These are phyloP conservation scores for Coemansia sp. DNA, from an alignment of 192 early-diverging fungal species.

Conservation along the genomic window DNA sequence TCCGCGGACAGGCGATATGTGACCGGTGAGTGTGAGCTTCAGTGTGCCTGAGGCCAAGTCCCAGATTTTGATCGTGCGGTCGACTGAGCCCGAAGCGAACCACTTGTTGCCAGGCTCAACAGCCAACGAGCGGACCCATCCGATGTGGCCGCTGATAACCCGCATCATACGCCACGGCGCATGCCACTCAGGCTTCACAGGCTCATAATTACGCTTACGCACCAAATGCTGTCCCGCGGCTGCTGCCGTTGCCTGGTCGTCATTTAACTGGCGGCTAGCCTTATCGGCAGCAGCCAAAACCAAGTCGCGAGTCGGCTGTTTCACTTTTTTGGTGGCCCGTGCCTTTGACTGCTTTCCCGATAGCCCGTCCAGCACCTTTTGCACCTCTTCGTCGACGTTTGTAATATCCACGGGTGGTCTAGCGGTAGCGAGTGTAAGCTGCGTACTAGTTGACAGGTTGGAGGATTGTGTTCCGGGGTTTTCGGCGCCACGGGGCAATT, in stretches of 20 bases:
- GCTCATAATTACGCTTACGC: slow-evolving; percentile 53
- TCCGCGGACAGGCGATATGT: slow-evolving; percentile 94
- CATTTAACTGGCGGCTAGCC: not conserved
- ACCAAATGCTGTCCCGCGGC: slow-evolving; percentile 48
- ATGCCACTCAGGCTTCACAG: slow-evolving; percentile 84
- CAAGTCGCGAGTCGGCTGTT: slow-evolving; percentile 37
- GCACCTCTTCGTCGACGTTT: slow-evolving; percentile 41
- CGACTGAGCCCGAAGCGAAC: slow-evolving; percentile 98
- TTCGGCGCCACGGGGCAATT: slow-evolving; percentile 27
- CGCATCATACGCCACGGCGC: slow-evolving; percentile 95
- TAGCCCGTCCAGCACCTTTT: slow-evolving; percentile 41
- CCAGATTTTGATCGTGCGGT: slow-evolving; percentile 99
- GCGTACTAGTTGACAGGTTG: not conserved
- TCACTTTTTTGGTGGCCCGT: slow-evolving; percentile 26
- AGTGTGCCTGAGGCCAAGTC: slow-evolving; percentile 97
- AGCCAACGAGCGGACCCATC: slow-evolving; percentile 92
- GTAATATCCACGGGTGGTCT: not conserved
- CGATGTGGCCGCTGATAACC: slow-evolving; percentile 96
- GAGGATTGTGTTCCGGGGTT: not conserved
- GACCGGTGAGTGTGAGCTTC: slow-evolving; percentile 94
- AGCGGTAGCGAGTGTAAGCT: not conserved
- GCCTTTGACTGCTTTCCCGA: slow-evolving; percentile 29
- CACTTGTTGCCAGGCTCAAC: slow-evolving; percentile 96
- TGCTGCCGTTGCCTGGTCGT: slow-evolving; percentile 7
- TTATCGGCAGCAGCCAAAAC: slow-evolving; percentile 28